phyloP scores from a whole-genome alignment of 1,284 basidiomycete species.

The Cryptococcus sp. region DNA sequence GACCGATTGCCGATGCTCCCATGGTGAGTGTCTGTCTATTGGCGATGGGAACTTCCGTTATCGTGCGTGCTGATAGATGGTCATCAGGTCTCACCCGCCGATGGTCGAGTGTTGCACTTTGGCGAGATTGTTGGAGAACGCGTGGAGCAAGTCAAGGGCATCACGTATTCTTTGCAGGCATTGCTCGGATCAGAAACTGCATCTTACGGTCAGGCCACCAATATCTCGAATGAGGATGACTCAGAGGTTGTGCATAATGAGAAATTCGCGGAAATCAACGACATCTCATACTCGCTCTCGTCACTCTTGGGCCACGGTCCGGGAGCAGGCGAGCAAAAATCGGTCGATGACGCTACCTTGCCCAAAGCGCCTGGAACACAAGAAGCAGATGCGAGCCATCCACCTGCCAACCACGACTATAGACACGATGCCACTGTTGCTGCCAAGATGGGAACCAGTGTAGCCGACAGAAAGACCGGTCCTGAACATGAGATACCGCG shows the following conservation, averaged over 20 bases:
- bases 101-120: slow-evolving; percentile 90
- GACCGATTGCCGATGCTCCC: slow-evolving; percentile 75
- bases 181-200: slow-evolving; percentile 67
- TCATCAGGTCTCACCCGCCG: slow-evolving; percentile 81
- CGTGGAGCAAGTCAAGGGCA: slow-evolving; percentile 97
- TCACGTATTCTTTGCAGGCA: slow-evolving; percentile 93
- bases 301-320: slow-evolving; percentile 62
- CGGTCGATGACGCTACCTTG: slow-evolving; percentile 16
- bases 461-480: slow-evolving; percentile 57
- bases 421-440: slow-evolving; percentile 64
- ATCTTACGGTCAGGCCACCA: slow-evolving; percentile 28
- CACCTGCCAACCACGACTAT: slow-evolving; percentile 52
- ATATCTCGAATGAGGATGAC: slow-evolving; percentile 9
- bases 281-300: slow-evolving; percentile 90
- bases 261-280: slow-evolving; percentile 94
- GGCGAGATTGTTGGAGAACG: slow-evolving; percentile 77
- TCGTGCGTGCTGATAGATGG: slow-evolving; percentile 1
- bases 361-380: slow-evolving; percentile 16
- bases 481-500: slow-evolving; percentile 54
- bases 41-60: not conserved
- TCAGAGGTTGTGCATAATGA: slow-evolving; percentile 59
- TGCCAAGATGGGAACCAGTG: slow-evolving; percentile 46
- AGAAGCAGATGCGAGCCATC: slow-evolving; percentile 45
- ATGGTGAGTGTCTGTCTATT: slow-evolving; percentile 61
- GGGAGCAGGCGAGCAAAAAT: slow-evolving; percentile 10